Evolutionary conservation across 352 stramenopile genomes (phyloP).

Genomic region (Phytophthora cactorum): DNA sequence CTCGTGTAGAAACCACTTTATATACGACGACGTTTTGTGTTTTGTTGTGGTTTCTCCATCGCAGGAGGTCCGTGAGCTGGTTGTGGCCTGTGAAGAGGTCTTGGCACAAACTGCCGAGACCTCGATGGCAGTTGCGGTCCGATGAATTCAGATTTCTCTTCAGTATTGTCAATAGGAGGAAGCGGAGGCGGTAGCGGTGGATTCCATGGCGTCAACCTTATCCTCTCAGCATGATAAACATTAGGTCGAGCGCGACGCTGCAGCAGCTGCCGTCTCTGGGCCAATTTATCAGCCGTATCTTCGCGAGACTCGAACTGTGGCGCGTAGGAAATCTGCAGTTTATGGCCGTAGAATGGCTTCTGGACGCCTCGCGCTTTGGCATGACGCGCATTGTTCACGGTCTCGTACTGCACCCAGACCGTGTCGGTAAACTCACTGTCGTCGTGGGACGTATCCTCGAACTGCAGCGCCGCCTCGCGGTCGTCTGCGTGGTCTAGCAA

Average conservation of each 20-base stretch:
- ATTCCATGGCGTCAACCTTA: slow-evolving; percentile 1
- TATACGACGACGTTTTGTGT: slow-evolving; percentile 50
- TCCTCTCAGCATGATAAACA: slow-evolving; percentile 2
- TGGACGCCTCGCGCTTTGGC: slow-evolving; percentile 63
- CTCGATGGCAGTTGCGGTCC: slow-evolving; percentile 46
- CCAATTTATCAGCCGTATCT: slow-evolving; percentile 72
- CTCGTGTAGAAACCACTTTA: slow-evolving; percentile 48
- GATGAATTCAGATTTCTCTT: slow-evolving; percentile 43
- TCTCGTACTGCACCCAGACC: slow-evolving; percentile 80
- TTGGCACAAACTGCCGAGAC: slow-evolving; percentile 1
- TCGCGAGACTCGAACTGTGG: slow-evolving; percentile 62
- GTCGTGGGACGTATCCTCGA: slow-evolving; percentile 17
- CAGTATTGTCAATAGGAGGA: slow-evolving; percentile 5
- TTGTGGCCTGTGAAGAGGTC: slow-evolving; percentile 5
- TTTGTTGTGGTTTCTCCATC: slow-evolving; percentile 17
- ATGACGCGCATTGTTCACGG: slow-evolving; percentile 74
- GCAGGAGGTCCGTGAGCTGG: background rate
- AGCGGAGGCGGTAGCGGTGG: slow-evolving; percentile 17
- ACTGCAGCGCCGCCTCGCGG: slow-evolving; percentile 29
- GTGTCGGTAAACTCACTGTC: slow-evolving; percentile 60
- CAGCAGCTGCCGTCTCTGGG: slow-evolving; percentile 62
- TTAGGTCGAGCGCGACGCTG: slow-evolving; percentile 35
- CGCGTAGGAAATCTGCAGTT: slow-evolving; percentile 68
- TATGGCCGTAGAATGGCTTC: slow-evolving; percentile 72
- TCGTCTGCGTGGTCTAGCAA: slow-evolving; percentile 61